Evolutionary conservation across 2,329 filamentous ascomycete species (phyloP).

Genomic region (Tolypocladium sp.): DNA sequence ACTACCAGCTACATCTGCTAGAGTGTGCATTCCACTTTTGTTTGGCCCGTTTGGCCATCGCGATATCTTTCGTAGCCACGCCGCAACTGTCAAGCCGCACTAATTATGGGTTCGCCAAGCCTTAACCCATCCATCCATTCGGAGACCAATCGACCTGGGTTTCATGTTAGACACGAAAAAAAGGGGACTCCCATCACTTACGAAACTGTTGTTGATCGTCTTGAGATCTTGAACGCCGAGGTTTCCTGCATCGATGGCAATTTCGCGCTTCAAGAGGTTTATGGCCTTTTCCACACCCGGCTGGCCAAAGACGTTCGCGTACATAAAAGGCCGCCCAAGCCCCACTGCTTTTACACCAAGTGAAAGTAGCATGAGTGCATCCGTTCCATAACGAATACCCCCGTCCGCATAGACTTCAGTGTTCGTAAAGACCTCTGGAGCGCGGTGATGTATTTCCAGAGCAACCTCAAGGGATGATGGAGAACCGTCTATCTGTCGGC

Average conservation of each 20-base stretch:
- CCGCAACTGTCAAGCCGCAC: too few relatives aligned
- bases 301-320: conserved; percentile 39
- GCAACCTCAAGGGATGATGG: conserved; percentile 28
- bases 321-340: conserved; percentile 43
- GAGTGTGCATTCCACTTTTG: too few relatives aligned
- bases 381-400: conserved; percentile 32
- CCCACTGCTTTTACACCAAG: conserved; percentile 34
- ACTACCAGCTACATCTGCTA: too few relatives aligned
- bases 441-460: conserved; percentile 27
- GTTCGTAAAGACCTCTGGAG: conserved; percentile 27
- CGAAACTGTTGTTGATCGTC: conserved; percentile 13
- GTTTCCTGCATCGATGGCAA: conserved; percentile 33
- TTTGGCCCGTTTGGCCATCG: too few relatives aligned
- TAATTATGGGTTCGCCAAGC: too few relatives aligned
- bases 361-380: conserved; percentile 32
- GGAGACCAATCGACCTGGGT: background rate
- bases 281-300: conserved; percentile 36
- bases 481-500: conserved; percentile 29
- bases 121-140: background rate
- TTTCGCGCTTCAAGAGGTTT: conserved; percentile 38
- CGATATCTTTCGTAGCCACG: too few relatives aligned
- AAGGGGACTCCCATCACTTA: background rate
- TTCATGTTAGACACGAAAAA: background rate
- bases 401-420: conserved; percentile 31
- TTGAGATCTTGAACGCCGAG: conserved; percentile 29